A percentile compares a stretch with the other conserved stretches of the same genome.
phyloP scores from a whole-genome alignment of 2,329 filamentous ascomycete genomes.

The Exserohilum turcica region DNA sequence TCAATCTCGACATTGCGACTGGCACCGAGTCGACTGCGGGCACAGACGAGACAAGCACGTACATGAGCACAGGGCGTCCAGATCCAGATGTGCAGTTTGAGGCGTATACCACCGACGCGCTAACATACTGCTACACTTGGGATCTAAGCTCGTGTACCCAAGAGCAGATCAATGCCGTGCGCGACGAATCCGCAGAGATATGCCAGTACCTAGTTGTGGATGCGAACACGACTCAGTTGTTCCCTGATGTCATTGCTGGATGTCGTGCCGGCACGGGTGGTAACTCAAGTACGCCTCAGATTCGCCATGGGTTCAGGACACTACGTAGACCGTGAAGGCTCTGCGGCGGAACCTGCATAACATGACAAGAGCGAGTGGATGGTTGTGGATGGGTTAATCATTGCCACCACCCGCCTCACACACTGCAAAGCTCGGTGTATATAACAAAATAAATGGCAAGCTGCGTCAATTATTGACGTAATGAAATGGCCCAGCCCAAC shows the following conservation, averaged over 20 bases:
- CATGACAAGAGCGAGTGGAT: too few relatives aligned
- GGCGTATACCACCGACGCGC: slow-evolving; percentile 5
- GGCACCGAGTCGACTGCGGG: slow-evolving; percentile 36
- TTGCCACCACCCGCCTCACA: too few relatives aligned
- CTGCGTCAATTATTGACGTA: too few relatives aligned
- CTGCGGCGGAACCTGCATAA: too few relatives aligned
- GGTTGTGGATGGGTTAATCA: too few relatives aligned
- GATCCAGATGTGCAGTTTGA: slow-evolving; percentile 21
- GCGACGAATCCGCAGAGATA: slow-evolving; percentile 20
- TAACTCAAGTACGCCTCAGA: slow-evolving; percentile 4
- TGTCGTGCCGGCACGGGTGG: slow-evolving; percentile 11
- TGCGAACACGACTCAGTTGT: slow-evolving; percentile 23
- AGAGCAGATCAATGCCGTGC: slow-evolving; percentile 17
- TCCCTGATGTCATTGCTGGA: slow-evolving; percentile 24
- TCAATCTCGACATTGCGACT: slow-evolving; percentile 54
- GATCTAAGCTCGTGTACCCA: slow-evolving; percentile 20
- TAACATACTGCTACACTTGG: slow-evolving; percentile 27
- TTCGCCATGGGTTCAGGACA: too few relatives aligned
- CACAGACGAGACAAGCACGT: slow-evolving; percentile 8
- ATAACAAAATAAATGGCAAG: too few relatives aligned
- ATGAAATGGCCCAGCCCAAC: too few relatives aligned
- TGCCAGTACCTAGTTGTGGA: slow-evolving; percentile 28
- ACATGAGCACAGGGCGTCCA: slow-evolving; percentile 17
- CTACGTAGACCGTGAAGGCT: too few relatives aligned
- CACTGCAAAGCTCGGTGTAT: too few relatives aligned